Evolutionary conservation across 371 early-diverging fungal genomes (phyloP).

Genomic region (Mucor circinelloides): DNA sequence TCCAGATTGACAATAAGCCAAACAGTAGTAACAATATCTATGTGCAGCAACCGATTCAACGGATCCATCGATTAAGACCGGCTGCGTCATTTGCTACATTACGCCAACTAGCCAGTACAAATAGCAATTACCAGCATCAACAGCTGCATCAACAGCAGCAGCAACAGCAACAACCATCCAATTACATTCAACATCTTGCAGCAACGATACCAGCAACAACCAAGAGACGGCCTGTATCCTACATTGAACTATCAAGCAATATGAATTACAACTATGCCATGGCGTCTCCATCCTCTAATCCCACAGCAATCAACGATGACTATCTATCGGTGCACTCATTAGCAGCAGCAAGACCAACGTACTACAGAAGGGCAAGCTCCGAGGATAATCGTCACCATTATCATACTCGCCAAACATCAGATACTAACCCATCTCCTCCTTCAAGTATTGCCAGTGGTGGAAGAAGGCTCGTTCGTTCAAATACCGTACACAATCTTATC

Average conservation of each 20-base stretch:
- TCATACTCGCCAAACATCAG: slow-evolving; percentile 14
- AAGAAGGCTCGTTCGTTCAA: slow-evolving; percentile 13
- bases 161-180: not conserved
- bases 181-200: slow-evolving; percentile 3
- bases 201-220: slow-evolving; percentile 2
- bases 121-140: slow-evolving; percentile 12
- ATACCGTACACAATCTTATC: slow-evolving; percentile 20
- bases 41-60: slow-evolving; percentile 16
- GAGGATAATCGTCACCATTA: slow-evolving; percentile 12
- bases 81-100: slow-evolving; percentile 31
- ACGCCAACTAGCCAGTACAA: slow-evolving; percentile 13
- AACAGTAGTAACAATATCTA: not conserved
- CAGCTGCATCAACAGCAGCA: slow-evolving; percentile 5
- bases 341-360: not conserved
- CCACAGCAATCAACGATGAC: not conserved
- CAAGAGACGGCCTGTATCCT: slow-evolving; percentile 21
- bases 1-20: slow-evolving; percentile 1
- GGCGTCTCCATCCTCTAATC: not conserved
- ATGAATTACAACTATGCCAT: slow-evolving; percentile 4
- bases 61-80: slow-evolving; percentile 21
- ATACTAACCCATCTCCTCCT: not conserved
- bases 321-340: slow-evolving; percentile 9
- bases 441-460: not conserved
- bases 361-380: slow-evolving; percentile 17
- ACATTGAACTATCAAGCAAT: slow-evolving; percentile 10